phyloP scores from a whole-genome alignment of 495 filamentous ascomycete species.

The Tuber microsphaerosporum region DNA sequence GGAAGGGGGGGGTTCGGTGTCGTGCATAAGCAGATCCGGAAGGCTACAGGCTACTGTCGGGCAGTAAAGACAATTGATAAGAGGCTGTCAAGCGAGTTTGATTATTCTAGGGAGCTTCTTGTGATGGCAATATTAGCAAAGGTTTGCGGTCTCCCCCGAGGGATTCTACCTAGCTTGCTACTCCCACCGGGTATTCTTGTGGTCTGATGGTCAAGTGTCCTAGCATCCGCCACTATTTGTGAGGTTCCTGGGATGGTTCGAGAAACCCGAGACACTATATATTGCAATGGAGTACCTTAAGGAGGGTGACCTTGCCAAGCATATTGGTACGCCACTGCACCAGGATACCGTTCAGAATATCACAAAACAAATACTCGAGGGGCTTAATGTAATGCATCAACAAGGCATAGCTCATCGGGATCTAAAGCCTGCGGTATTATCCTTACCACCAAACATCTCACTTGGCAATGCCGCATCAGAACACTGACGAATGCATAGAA shows the following conservation, averaged over 20 bases:
- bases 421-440: background rate
- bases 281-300: background rate
- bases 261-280: background rate
- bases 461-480: background rate
- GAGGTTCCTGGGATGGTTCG: background rate
- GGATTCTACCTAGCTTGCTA: too few species aligned
- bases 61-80: too few species aligned
- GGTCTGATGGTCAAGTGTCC: background rate
- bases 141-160: too few species aligned
- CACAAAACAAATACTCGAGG: conserved; percentile 13
- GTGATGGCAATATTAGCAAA: too few species aligned
- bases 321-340: background rate
- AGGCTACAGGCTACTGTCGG: too few species aligned
- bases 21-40: too few species aligned
- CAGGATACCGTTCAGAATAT: background rate
- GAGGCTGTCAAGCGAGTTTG: too few species aligned
- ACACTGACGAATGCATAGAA: background rate
- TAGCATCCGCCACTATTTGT: background rate
- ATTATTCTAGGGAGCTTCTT: too few species aligned
- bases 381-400: conserved; percentile 11
- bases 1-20: too few species aligned
- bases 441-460: background rate
- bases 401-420: conserved; percentile 14
- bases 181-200: too few species aligned
- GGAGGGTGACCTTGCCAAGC: background rate